A percentile compares a stretch with the other conserved stretches of the same genome.
Evolutionary conservation across 306 rosid genomes (phyloP).

Genomic region (Luffa aegyptiaca): DNA sequence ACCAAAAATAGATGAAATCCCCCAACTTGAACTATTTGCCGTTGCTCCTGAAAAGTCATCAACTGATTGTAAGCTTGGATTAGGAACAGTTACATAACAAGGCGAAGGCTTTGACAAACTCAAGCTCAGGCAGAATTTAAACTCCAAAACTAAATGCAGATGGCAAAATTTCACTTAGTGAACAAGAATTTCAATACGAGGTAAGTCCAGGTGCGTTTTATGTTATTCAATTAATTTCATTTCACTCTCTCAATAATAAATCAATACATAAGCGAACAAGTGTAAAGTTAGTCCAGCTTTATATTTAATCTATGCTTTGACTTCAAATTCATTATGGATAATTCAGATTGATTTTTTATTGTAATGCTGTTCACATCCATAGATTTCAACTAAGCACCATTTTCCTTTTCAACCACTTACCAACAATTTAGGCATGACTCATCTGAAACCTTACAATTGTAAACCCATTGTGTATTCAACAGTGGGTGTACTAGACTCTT

Average conservation of each 20-base stretch:
- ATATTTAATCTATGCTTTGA: neutral
- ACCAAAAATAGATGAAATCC: conserved; percentile 28
- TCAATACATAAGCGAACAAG: neutral
- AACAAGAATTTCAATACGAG: neutral
- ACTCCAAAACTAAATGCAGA: neutral
- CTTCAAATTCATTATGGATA: neutral
- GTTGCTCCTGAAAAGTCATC: conserved; percentile 9
- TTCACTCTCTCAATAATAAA: neutral
- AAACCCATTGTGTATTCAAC: neutral
- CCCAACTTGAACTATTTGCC: conserved; percentile 11
- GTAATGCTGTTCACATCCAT: neutral
- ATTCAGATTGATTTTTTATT: neutral
- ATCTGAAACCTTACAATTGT: neutral
- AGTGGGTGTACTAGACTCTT: neutral
- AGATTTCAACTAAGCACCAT: neutral
- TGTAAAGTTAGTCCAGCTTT: neutral
- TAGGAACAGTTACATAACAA: neutral
- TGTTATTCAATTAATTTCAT: neutral
- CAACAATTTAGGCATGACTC: neutral
- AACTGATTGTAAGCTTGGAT: neutral
- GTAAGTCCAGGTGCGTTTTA: neutral
- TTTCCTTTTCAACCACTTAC: neutral
- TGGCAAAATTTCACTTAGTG: neutral
- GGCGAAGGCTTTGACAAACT: neutral
- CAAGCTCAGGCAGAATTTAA: neutral